Percentiles rank a stretch among this genome's conserved stretches.
Evolutionary conservation across 805 yeast species (phyloP).

Genomic region (Teunomyces stri): DNA sequence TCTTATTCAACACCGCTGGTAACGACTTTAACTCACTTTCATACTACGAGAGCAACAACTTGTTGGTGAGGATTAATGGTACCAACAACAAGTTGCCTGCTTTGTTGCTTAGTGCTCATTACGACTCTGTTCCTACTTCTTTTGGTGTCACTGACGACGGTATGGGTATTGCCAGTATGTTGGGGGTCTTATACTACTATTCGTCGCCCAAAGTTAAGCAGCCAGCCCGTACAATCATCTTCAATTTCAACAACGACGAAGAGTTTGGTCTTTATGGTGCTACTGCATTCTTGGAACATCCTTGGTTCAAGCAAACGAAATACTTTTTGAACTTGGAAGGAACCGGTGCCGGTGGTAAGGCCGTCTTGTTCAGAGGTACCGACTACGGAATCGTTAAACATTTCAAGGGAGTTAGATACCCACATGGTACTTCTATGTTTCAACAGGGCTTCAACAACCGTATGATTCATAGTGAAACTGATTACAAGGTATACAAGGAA

Average conservation of each 20-base stretch:
- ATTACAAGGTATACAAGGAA: conserved; percentile 67
- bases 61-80: conserved; percentile 76
- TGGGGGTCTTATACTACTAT: conserved; percentile 62
- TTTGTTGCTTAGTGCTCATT: conserved; percentile 78
- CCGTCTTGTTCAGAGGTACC: conserved; percentile 79
- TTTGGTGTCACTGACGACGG: conserved; percentile 93
- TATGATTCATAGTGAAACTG: conserved; percentile 77
- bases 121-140: conserved; percentile 83
- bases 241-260: conserved; percentile 87
- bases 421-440: conserved; percentile 76
- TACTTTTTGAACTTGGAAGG: conserved; percentile 85
- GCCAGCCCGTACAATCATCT: conserved; percentile 70
- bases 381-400: conserved; percentile 68
- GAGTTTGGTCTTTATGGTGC: conserved; percentile 89
- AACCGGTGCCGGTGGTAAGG: conserved; percentile 87
- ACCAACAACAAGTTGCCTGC: conserved; percentile 57
- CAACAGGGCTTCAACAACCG: conserved; percentile 83
- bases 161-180: conserved; percentile 76
- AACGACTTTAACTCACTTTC: conserved; percentile 49
- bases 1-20: conserved; percentile 47
- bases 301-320: conserved; percentile 61
- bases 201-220: conserved; percentile 30
- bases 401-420: conserved; percentile 54
- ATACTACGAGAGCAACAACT: conserved; percentile 81
- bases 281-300: conserved; percentile 64